Evolutionary conservation across 176 grass and related monocot species (phyloP).

Genomic region (Elymus sibiricus): DNA sequence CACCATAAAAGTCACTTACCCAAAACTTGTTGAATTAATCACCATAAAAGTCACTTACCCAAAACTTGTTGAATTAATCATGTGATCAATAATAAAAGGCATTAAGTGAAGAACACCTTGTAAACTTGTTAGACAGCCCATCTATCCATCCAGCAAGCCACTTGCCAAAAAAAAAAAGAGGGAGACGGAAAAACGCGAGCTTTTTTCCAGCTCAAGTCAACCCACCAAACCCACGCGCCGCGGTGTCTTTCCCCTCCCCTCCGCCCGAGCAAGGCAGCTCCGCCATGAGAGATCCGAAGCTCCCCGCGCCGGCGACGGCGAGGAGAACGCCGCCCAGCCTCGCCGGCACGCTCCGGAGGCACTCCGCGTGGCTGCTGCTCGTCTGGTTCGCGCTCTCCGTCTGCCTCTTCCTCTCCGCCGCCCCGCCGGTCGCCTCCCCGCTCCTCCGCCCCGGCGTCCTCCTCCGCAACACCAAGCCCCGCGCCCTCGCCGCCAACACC

Average conservation of each 20-base stretch:
- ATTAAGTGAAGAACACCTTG: neutral
- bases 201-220: neutral
- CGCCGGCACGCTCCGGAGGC: constrained; percentile 49
- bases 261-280: neutral
- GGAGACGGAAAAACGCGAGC: neutral
- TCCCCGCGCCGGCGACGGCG: neutral
- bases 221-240: constrained; percentile 9
- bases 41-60: too few relatives aligned
- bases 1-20: too few relatives aligned
- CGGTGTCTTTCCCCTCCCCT: neutral
- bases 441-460: constrained; percentile 23
- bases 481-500: neutral
- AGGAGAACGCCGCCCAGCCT: neutral
- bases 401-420: constrained; percentile 40
- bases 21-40: too few relatives aligned
- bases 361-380: constrained; percentile 66
- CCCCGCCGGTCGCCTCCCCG: neutral
- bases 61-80: too few relatives aligned
- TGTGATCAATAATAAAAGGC: neutral
- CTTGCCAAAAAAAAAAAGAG: neutral
- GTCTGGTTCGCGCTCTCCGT: constrained; percentile 59
- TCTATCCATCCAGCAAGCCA: neutral
- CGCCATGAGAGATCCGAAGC: constrained; percentile 45
- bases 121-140: neutral
- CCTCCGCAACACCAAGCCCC: constrained; percentile 30